These are phyloP conservation scores for Agaricus sinodeliciosus DNA, from an alignment of 768 basidiomycete genomes.

Conservation along the genomic window DNA sequence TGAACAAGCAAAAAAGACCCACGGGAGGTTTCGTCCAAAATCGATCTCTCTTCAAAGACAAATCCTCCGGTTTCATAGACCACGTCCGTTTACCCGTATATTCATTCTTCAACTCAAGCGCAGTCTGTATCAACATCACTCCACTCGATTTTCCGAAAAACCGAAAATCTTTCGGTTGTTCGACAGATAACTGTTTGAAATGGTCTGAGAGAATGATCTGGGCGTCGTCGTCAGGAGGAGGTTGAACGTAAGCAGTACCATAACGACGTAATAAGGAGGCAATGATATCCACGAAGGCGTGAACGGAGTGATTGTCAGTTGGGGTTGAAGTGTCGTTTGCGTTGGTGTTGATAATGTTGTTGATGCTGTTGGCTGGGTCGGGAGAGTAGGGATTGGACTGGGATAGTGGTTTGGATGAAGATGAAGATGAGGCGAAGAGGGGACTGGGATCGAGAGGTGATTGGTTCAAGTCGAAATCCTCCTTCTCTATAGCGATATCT, in stretches of 20 bases:
- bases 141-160: conserved; percentile 56
- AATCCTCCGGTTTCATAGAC: conserved; percentile 11
- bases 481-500: conserved; percentile 25
- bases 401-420: too few species aligned
- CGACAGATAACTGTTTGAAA: conserved; percentile 25
- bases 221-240: conserved; percentile 26
- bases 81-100: conserved; percentile 30
- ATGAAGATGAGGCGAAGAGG: too few species aligned
- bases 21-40: conserved; percentile 34
- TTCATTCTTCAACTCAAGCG: conserved; percentile 54
- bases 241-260: neutral
- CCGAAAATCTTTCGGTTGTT: conserved; percentile 29
- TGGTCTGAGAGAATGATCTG: conserved; percentile 29
- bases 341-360: too few species aligned
- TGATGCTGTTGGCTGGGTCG: too few species aligned
- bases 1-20: conserved; percentile 11
- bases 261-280: conserved; percentile 28
- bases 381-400: too few species aligned
- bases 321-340: too few species aligned
- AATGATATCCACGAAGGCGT: conserved; percentile 19
- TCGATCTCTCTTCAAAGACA: conserved; percentile 22
- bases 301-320: neutral
- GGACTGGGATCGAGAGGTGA: conserved; percentile 16
- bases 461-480: conserved; percentile 16
- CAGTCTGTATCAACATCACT: conserved; percentile 45